Conservation (phyloP, 371 early-diverging fungal species). For the Phascolomyces articulosus region DNA sequence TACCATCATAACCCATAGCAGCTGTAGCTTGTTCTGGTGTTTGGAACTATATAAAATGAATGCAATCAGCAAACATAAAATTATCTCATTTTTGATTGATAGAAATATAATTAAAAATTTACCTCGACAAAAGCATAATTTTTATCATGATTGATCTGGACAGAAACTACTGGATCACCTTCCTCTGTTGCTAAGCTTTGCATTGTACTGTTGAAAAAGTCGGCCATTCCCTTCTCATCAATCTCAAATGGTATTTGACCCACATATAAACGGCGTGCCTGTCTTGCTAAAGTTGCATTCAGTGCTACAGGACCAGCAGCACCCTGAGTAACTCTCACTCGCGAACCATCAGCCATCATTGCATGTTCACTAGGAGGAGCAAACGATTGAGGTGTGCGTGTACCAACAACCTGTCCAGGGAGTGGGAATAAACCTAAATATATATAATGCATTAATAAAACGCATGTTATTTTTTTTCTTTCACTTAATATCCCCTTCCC, state of each 20-base stretch:
- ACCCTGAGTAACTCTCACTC: constrained; percentile 38
- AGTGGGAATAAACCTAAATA: constrained; percentile 83
- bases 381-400: constrained; percentile 63
- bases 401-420: constrained; percentile 82
- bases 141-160: constrained; percentile 91
- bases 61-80: not conserved
- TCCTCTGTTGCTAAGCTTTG: constrained; percentile 63
- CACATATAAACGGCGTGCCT: constrained; percentile 87
- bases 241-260: constrained; percentile 90
- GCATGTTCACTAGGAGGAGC: constrained; percentile 49
- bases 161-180: constrained; percentile 71
- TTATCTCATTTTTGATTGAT: not conserved
- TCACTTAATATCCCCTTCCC: not conserved
- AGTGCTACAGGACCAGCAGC: constrained; percentile 48
- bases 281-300: constrained; percentile 53
- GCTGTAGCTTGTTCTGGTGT: constrained; percentile 88
- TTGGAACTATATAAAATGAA: constrained; percentile 64
- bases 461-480: not conserved
- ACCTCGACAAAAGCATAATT: constrained; percentile 96
- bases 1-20: constrained; percentile 93
- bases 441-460: not conserved
- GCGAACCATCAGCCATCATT: constrained; percentile 47
- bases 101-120: constrained; percentile 3
- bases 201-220: constrained; percentile 91
- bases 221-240: constrained; percentile 75